These are phyloP conservation scores for Fusarium tjaetaba DNA, from an alignment of 2,329 filamentous ascomycete genomes.

Conservation along the genomic window DNA sequence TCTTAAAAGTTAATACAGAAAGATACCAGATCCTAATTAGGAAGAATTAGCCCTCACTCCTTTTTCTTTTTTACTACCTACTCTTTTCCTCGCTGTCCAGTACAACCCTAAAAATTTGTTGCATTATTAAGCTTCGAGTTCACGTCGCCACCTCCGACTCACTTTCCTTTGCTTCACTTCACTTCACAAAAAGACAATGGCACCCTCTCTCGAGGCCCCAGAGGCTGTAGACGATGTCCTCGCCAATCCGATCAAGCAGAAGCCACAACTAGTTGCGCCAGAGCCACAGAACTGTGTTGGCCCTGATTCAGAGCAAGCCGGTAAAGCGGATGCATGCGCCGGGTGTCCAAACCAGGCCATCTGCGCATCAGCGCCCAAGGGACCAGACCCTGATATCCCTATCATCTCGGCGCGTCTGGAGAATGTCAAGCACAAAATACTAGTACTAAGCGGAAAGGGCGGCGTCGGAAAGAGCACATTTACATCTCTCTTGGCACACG, in stretches of 20 bases:
- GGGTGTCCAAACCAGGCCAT: conserved; percentile 97
- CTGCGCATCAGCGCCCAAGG: conserved; percentile 93
- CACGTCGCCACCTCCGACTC: conserved; percentile 31
- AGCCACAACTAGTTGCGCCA: conserved; percentile 88
- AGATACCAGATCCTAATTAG: not conserved
- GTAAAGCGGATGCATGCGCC: conserved; percentile 83
- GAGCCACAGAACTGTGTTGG: conserved; percentile 98
- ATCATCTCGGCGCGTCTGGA: conserved; percentile 85
- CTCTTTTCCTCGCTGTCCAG: not conserved
- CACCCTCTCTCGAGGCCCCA: conserved; percentile 81
- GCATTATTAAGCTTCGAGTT: conserved; percentile 38
- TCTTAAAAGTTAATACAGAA: not conserved
- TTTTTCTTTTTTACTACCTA: not conserved
- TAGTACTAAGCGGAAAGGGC: conserved; percentile 93
- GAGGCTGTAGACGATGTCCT: conserved; percentile 75
- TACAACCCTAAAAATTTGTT: not conserved
- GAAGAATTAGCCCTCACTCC: not conserved
- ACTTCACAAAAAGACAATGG: conserved; percentile 64
- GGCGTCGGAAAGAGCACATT: conserved; percentile 98
- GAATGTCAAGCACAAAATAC: conserved; percentile 87
- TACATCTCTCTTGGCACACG: conserved; percentile 86
- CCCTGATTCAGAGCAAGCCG: conserved; percentile 78
- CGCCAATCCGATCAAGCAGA: conserved; percentile 77
- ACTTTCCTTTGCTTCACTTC: not conserved
- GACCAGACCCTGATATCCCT: conserved; percentile 92